These are phyloP conservation scores for Brassica nigra DNA, from an alignment of 345 rosid species.

Conservation along the genomic window DNA sequence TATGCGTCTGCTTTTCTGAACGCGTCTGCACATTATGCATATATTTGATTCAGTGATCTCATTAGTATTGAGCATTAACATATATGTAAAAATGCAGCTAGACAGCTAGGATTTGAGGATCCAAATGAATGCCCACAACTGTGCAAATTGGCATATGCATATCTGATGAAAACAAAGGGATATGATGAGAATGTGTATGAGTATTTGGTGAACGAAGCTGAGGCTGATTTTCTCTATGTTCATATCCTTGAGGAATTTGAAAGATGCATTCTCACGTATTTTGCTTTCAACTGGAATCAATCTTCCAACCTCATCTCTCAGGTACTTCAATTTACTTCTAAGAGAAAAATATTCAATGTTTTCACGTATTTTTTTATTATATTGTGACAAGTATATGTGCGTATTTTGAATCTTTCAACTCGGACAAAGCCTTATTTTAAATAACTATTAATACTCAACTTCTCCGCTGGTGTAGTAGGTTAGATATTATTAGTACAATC, in stretches of 20 bases:
- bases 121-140: conserved; percentile 66
- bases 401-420: too few species aligned
- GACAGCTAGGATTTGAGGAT: conserved; percentile 82
- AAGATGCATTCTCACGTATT: conserved; percentile 75
- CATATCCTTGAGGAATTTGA: conserved; percentile 79
- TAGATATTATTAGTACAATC: background rate
- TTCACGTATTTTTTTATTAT: too few species aligned
- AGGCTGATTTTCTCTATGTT: conserved; percentile 57
- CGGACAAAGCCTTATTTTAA: too few species aligned
- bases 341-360: too few species aligned
- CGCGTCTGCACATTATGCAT: background rate
- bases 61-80: too few species aligned
- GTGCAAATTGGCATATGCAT: conserved; percentile 63
- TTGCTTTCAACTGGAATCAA: conserved; percentile 83
- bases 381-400: too few species aligned
- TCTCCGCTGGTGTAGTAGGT: background rate
- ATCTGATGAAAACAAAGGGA: conserved; percentile 58
- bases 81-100: conserved; percentile 46
- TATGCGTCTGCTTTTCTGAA: too few species aligned
- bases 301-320: conserved; percentile 62
- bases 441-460: too few species aligned
- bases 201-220: conserved; percentile 54
- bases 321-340: conserved; percentile 37
- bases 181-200: conserved; percentile 59
- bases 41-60: background rate